Percentiles rank a stretch among this genome's conserved stretches.
These are phyloP conservation scores for Fistulina hepatica DNA, from an alignment of 1,284 basidiomycete species.

Conservation along the genomic window DNA sequence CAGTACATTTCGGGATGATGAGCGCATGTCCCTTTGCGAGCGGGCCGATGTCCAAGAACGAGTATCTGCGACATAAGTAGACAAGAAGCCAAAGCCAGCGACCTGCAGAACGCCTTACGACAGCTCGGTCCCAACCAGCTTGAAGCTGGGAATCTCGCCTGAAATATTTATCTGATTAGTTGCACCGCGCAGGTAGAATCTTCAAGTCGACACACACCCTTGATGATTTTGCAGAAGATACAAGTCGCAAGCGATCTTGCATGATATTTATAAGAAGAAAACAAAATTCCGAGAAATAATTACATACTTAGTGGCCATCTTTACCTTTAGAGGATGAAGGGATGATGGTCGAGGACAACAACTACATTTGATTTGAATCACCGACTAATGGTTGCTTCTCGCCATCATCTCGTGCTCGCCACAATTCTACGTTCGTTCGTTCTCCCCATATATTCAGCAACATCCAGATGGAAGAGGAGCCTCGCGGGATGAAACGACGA, in stretches of 20 bases:
- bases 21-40: conserved; percentile 79
- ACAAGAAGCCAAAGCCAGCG: not conserved
- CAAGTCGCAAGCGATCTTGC: conserved; percentile 48
- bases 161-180: conserved; percentile 6
- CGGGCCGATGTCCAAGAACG: conserved; percentile 87
- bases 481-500: too few relatives aligned
- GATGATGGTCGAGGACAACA: too few relatives aligned
- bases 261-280: not conserved
- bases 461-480: too few relatives aligned
- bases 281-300: too few relatives aligned
- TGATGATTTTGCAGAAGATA: conserved; percentile 88
- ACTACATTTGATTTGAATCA: too few relatives aligned
- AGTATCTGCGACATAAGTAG: conserved; percentile 32
- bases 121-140: conserved; percentile 70
- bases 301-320: too few relatives aligned
- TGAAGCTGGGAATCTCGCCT: conserved; percentile 74
- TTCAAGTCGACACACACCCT: conserved; percentile 41
- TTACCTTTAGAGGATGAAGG: too few relatives aligned
- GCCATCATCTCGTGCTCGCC: too few relatives aligned
- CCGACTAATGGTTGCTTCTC: too few relatives aligned
- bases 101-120: conserved; percentile 34
- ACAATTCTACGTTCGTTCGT: too few relatives aligned
- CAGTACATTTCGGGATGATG: conserved; percentile 79
- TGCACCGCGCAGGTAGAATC: not conserved
- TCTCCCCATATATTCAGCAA: too few relatives aligned